Base-by-base conservation (phyloP, 208 protist genomes). In the Naegleria fowleri region DNA sequence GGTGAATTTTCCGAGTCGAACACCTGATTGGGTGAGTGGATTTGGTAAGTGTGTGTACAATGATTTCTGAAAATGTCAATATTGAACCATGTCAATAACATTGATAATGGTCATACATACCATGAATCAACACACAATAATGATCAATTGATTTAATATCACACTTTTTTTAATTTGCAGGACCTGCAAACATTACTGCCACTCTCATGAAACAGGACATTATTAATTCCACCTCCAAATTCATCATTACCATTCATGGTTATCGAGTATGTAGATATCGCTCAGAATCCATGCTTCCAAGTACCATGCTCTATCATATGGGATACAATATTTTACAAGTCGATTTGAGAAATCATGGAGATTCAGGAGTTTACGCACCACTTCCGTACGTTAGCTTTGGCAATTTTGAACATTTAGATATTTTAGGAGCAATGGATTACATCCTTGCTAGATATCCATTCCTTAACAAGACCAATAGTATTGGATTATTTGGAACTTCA, bases 261-360 rank as follows among this genome's bases (percentile, higher is more conserved):
- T 83, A 40, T 39, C 0, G 29, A n/a, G 75, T 83, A 1, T 83
- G 75, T 39, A 83, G 33, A 39, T 40, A 83, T 83, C 13, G 33
- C 0, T 83, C 11, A 39, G 33, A n/a, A 83, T 38, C 75, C 19
- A 40, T 83, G 75, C 13, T 39, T 38, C 22, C 75, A 83, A 83
- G n/a, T 87, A 38, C 39, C 51, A 87, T 87, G 83, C 83, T 87
- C 13, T 87, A 51, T 16, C 15, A 87, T 22, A 51, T 33, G 15
- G 83, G 83, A 36, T 87, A 52, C 33, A 87, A 87, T 87, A 39
- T 87, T 51, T 51, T 87, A 25, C 15, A 29, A n/a, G 6, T 51
- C 52, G 83, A 87, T 87, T 87, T 87, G 83, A 41, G 83, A 52
- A 87, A 87, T 87, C 83, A 87, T 36, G 83, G 83, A 22, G 40